Percentiles rank a stretch among this genome's conserved stretches.
Conservation (phyloP, 495 filamentous ascomycete species). For the Aspergillus taichungensis region DNA sequence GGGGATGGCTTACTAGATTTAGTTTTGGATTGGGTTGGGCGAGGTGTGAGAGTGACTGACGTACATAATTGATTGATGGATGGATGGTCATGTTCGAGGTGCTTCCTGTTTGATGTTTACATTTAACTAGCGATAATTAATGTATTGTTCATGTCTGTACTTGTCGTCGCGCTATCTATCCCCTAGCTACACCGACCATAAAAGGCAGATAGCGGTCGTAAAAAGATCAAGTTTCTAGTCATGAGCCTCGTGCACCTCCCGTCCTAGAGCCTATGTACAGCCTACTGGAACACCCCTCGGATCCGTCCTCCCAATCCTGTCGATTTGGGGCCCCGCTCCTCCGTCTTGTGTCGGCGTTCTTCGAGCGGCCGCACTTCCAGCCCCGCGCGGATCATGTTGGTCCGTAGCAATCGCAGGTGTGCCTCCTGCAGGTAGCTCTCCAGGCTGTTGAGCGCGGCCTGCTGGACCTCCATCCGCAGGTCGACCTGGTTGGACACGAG, state of each 20-base stretch:
- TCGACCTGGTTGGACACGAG: constrained; percentile 61
- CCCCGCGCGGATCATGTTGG: constrained; percentile 64
- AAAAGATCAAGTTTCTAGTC: not conserved
- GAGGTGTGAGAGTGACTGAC: too few relatives aligned
- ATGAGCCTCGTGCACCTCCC: not conserved
- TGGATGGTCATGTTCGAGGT: not conserved
- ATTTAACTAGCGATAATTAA: not conserved
- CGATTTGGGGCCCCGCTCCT: constrained; percentile 5
- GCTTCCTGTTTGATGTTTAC: not conserved
- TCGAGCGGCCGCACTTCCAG: constrained; percentile 53
- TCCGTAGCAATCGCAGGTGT: constrained; percentile 62
- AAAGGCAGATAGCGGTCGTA: too few relatives aligned
- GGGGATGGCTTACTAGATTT: constrained; percentile 16
- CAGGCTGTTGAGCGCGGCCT: constrained; percentile 54
- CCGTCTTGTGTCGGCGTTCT: constrained; percentile 1
- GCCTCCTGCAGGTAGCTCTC: constrained; percentile 64
- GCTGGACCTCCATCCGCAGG: constrained; percentile 57
- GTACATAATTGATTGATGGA: too few relatives aligned
- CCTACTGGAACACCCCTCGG: constrained; percentile 9
- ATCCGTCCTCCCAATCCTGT: constrained; percentile 4
- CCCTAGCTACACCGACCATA: too few relatives aligned
- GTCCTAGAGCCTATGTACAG: not conserved
- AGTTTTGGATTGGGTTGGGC: too few relatives aligned
- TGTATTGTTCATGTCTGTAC: too few relatives aligned
- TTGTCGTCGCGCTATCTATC: too few relatives aligned